Evolutionary conservation across 768 basidiomycete species (phyloP).

Genomic region (Austroboletus festivus): DNA sequence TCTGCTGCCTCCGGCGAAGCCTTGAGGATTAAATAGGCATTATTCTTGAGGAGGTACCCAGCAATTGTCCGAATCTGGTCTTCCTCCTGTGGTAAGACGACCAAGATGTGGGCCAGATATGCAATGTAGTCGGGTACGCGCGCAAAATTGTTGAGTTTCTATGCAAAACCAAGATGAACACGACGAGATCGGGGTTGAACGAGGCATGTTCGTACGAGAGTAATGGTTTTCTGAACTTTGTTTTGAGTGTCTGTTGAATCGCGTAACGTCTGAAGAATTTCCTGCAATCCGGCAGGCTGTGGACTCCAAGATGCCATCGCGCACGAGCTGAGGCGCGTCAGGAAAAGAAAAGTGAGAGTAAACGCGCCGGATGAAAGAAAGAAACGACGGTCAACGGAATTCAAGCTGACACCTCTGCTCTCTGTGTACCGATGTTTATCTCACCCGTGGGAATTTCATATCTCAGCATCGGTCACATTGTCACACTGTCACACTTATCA

Average conservation of each 20-base stretch:
- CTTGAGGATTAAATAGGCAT: slow-evolving; percentile 72
- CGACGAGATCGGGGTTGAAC: slow-evolving; percentile 13
- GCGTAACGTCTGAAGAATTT: slow-evolving; percentile 89
- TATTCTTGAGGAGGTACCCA: slow-evolving; percentile 96
- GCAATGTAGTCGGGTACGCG: slow-evolving; percentile 91
- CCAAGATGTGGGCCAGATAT: slow-evolving; percentile 93
- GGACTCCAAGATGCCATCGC: slow-evolving; percentile 79
- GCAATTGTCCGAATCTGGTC: slow-evolving; percentile 94
- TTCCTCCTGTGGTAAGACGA: slow-evolving; percentile 75
- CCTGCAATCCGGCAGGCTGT: slow-evolving; percentile 80
- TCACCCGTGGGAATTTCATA: slow-evolving; percentile 34
- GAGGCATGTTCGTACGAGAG: slow-evolving; percentile 55
- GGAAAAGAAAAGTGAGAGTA: slow-evolving; percentile 10
- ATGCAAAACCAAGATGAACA: slow-evolving; percentile 19
- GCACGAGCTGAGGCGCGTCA: slow-evolving; percentile 30
- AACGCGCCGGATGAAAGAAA: slow-evolving; percentile 33
- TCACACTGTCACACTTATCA: slow-evolving; percentile 21
- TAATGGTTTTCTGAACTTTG: slow-evolving; percentile 73
- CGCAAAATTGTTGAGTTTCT: slow-evolving; percentile 88
- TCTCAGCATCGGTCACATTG: slow-evolving; percentile 31
- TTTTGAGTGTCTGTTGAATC: slow-evolving; percentile 82
- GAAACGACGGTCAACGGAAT: slow-evolving; percentile 13
- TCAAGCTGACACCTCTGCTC: slow-evolving; percentile 1
- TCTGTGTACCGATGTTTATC: slow-evolving; percentile 36
- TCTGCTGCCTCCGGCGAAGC: slow-evolving; percentile 62